Evolutionary conservation across 2,329 filamentous ascomycete genomes (phyloP).

Genomic region (Epichloe glyceriae): DNA sequence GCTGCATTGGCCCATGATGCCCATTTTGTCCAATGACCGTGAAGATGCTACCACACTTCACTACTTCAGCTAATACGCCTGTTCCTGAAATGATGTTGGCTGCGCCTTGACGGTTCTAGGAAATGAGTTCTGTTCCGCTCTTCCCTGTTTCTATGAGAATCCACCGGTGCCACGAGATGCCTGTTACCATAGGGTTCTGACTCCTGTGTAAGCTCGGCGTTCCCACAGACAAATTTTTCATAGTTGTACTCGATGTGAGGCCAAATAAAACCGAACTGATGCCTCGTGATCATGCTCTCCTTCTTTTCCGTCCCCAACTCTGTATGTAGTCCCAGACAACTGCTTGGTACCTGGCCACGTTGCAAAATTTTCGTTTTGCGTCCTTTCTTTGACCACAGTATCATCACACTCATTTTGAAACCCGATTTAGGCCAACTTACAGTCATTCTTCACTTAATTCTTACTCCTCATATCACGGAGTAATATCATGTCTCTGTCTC

Average conservation of each 20-base stretch:
- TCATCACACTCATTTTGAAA: slow-evolving; percentile 17
- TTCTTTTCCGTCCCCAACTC: background rate
- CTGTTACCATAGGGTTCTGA: background rate
- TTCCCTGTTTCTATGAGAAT: background rate
- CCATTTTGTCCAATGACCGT: slow-evolving; percentile 1
- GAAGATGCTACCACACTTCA: slow-evolving; percentile 4
- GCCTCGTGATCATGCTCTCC: slow-evolving; percentile 2
- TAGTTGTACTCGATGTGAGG: no score
- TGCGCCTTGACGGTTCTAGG: background rate
- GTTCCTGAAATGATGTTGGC: slow-evolving; percentile 16
- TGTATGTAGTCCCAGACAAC: slow-evolving; percentile 13
- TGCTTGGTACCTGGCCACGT: slow-evolving; percentile 17
- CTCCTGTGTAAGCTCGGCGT: background rate
- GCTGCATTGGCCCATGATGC: slow-evolving; percentile 4
- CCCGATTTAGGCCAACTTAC: slow-evolving; percentile 21
- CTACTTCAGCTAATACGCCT: slow-evolving; percentile 16
- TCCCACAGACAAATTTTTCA: no score
- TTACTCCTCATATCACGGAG: background rate
- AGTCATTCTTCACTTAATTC: slow-evolving; percentile 7
- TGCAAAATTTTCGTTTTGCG: slow-evolving; percentile 25
- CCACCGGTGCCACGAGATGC: background rate
- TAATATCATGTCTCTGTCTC: slow-evolving; percentile 13
- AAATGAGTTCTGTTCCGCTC: background rate
- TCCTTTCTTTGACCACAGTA: slow-evolving; percentile 25
- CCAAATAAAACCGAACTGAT: background rate